Base-by-base conservation (phyloP, 2,329 filamentous ascomycete genomes). In the Neonectria neomacrospora region DNA sequence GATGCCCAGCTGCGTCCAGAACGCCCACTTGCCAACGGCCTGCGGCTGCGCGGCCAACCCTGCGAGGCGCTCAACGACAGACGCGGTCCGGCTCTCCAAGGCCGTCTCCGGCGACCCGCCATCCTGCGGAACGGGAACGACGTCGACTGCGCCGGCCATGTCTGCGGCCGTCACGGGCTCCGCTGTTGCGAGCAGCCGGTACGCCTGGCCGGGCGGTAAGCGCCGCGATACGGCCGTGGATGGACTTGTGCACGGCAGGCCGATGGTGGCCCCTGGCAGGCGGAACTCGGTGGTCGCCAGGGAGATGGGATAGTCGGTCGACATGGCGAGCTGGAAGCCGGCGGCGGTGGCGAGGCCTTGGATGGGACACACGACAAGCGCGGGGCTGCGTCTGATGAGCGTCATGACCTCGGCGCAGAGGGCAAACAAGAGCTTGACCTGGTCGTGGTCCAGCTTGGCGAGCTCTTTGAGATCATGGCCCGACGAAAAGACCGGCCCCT, bases 391-490 rank as follows among this genome's bases (percentile, higher is more conserved):
- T 5, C 67, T 54, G 3, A 73, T 73, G 44, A 70, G 28, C 1
- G 22, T 26, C 67, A 73, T 73, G 3, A 73, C 69, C 12, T 73
- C 67, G 0, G 64, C 60, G 16, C 71, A 73, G 11, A 73, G 52
- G 0, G 42, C 53, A 20, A 73, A 73, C 2, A 72, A 37, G 0
- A 47, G 44, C 5, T 67, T 72, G 14, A 72, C 58, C 3, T 73
- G 62, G 0, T 62, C 54, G 3, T 54, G 55, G 0, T 39, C 45
- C 7, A 73, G 44, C 1, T 54, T 16, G 0, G 48, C 28, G 4
- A 73, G 58, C 2, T 73, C 70, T 4, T 72, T 72, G 3, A 73
- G 45, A 22, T 73, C 71, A 39, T 73, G 71, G 0, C 71, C 71
- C 0, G 71, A 72, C 1, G 68, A 72, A 14, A 73, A 73, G 0